Conservation (phyloP, 441 rosid genomes). For the Viola pubescens region DNA sequence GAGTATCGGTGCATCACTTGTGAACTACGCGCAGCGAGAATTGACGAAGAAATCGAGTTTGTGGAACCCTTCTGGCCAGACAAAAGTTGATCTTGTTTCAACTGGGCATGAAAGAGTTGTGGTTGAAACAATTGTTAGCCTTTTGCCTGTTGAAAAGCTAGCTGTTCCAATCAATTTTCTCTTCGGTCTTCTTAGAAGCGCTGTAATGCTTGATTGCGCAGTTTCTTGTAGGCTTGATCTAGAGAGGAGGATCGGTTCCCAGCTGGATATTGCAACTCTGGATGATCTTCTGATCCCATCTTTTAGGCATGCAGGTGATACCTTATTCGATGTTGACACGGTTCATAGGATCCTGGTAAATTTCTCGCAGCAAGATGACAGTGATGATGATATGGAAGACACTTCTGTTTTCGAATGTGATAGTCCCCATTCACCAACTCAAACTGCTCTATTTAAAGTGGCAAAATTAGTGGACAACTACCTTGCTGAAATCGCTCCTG, state of each 20-base stretch:
- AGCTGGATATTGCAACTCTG: slow-evolving; percentile 76
- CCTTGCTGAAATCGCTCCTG: slow-evolving; percentile 93
- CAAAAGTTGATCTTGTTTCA: slow-evolving; percentile 37
- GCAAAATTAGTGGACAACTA: slow-evolving; percentile 85
- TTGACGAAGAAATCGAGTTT: slow-evolving; percentile 66
- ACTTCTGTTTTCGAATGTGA: slow-evolving; percentile 78
- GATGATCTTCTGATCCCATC: slow-evolving; percentile 93
- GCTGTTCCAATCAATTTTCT: slow-evolving; percentile 81
- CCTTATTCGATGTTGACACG: slow-evolving; percentile 83
- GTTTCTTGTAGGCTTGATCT: slow-evolving; percentile 78
- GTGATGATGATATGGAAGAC: slow-evolving; percentile 75
- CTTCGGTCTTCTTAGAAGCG: slow-evolving; percentile 82
- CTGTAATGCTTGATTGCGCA: slow-evolving; percentile 77
- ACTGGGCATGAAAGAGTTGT: slow-evolving; percentile 59
- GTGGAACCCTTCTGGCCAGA: slow-evolving; percentile 54
- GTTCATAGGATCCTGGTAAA: slow-evolving; percentile 88
- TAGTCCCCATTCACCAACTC: slow-evolving; percentile 80
- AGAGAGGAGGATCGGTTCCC: slow-evolving; percentile 87
- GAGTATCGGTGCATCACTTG: slow-evolving; percentile 84
- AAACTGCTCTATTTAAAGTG: slow-evolving; percentile 72
- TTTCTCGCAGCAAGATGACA: slow-evolving; percentile 90
- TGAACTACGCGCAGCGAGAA: slow-evolving; percentile 84
- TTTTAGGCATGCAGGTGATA: slow-evolving; percentile 74
- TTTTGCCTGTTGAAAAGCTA: slow-evolving; percentile 81
- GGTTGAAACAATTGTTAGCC: slow-evolving; percentile 77